A percentile compares a stretch with the other conserved stretches of the same genome.
Conservation (phyloP, 2,329 filamentous ascomycete genomes). For the Paecilomyces sp. region DNA sequence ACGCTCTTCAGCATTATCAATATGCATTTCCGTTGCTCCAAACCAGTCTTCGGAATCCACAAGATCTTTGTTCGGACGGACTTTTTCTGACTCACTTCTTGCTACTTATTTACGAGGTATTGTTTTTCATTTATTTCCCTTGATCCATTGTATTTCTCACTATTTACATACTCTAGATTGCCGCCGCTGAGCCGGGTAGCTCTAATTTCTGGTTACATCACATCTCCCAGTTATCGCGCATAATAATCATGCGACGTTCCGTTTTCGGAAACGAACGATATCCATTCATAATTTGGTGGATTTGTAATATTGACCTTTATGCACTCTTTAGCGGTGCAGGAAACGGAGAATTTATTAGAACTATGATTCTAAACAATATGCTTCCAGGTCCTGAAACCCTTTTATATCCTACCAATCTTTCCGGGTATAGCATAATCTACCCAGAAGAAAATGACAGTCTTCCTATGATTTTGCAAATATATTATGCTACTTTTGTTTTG, state of each 20-base stretch:
- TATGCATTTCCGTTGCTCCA: slow-evolving; percentile 45
- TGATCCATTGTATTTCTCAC: neutral
- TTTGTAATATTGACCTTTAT: slow-evolving; percentile 49
- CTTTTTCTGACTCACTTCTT: slow-evolving; percentile 52
- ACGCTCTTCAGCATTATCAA: slow-evolving; percentile 49
- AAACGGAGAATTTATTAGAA: slow-evolving; percentile 43
- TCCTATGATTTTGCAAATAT: slow-evolving; percentile 36
- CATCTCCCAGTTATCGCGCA: slow-evolving; percentile 44
- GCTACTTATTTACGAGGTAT: slow-evolving; percentile 48
- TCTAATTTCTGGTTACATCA: slow-evolving; percentile 50
- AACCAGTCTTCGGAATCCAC: slow-evolving; percentile 34
- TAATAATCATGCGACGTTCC: slow-evolving; percentile 42
- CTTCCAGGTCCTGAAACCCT: slow-evolving; percentile 36
- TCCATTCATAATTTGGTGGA: slow-evolving; percentile 48
- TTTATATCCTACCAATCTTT: slow-evolving; percentile 25
- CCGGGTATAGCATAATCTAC: slow-evolving; percentile 29
- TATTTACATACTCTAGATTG: slow-evolving; percentile 28
- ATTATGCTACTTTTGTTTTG: slow-evolving; percentile 39
- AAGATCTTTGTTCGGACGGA: slow-evolving; percentile 50
- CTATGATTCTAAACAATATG: slow-evolving; percentile 41
- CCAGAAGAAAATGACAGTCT: slow-evolving; percentile 30
- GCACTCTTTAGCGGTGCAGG: slow-evolving; percentile 48
- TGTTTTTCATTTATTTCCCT: slow-evolving; percentile 12
- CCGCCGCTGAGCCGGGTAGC: slow-evolving; percentile 38
- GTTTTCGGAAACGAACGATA: slow-evolving; percentile 39